Percentiles rank a stretch among this genome's conserved stretches.
These are phyloP conservation scores for Halophytophthora batemanensis DNA, from an alignment of 352 stramenopile species.

Conservation along the genomic window DNA sequence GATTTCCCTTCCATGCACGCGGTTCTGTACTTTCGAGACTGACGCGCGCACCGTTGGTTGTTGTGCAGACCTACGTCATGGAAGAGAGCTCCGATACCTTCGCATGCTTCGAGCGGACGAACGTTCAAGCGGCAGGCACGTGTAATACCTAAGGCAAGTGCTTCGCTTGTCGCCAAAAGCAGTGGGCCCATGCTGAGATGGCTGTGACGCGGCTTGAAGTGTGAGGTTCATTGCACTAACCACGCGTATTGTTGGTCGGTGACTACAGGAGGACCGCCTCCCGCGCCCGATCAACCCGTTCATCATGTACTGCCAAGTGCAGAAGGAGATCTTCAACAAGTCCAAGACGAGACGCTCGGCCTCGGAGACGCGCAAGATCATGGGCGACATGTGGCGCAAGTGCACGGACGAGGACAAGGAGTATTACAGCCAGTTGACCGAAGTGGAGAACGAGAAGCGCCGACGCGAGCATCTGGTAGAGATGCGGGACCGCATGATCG, in stretches of 20 bases:
- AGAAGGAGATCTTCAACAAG: slow-evolving; percentile 59
- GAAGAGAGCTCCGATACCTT: slow-evolving; percentile 30
- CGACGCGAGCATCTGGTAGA: slow-evolving; percentile 70
- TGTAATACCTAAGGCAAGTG: slow-evolving; percentile 25
- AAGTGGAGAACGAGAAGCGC: slow-evolving; percentile 80
- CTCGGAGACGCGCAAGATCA: slow-evolving; percentile 72
- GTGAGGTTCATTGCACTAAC: too few species aligned
- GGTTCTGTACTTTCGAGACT: too few species aligned
- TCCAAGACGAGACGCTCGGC: slow-evolving; percentile 55
- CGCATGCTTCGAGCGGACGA: slow-evolving; percentile 21
- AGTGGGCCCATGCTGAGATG: background rate
- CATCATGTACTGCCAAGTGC: slow-evolving; percentile 81
- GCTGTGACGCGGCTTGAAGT: too few species aligned
- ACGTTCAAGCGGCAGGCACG: slow-evolving; percentile 24
- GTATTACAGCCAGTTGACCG: slow-evolving; percentile 66
- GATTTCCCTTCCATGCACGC: too few species aligned
- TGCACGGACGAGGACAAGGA: slow-evolving; percentile 82
- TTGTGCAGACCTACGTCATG: slow-evolving; percentile 37
- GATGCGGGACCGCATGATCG: slow-evolving; percentile 61
- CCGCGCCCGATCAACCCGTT: slow-evolving; percentile 77
- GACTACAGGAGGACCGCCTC: slow-evolving; percentile 50
- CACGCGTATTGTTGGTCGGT: background rate
- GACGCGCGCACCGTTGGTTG: background rate
- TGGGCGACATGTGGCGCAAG: slow-evolving; percentile 83
- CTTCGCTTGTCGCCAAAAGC: too few species aligned